A percentile compares a stretch with the other conserved stretches of the same genome.
These are phyloP conservation scores for Geotrichum klebahnii DNA, from an alignment of 1,139 yeast genomes.

Conservation along the genomic window DNA sequence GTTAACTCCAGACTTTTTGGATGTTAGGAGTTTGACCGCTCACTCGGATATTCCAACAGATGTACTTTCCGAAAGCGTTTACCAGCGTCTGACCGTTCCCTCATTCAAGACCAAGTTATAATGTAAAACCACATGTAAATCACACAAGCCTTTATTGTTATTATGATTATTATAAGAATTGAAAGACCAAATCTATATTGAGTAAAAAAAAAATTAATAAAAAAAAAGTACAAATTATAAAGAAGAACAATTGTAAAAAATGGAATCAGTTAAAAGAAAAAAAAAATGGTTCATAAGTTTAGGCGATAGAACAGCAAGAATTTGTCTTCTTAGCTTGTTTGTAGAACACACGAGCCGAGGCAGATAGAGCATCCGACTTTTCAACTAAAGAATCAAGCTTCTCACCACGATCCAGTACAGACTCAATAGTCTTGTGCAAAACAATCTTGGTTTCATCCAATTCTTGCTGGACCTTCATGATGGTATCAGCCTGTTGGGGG, in stretches of 20 bases:
- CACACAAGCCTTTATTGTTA: too few species aligned
- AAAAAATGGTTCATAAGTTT: slow-evolving; percentile 12
- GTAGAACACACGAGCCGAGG: slow-evolving; percentile 88
- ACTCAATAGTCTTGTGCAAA: slow-evolving; percentile 90
- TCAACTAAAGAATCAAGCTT: slow-evolving; percentile 90
- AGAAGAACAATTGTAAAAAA: background rate
- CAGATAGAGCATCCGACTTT: slow-evolving; percentile 86
- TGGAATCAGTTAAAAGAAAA: background rate
- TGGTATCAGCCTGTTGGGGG: slow-evolving; percentile 93
- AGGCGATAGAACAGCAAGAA: slow-evolving; percentile 86
- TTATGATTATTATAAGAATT: background rate
- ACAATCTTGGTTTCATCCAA: slow-evolving; percentile 96
- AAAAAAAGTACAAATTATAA: background rate
- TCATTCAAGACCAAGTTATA: slow-evolving; percentile 28
- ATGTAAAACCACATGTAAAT: too few species aligned
- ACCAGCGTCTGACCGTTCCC: slow-evolving; percentile 40
- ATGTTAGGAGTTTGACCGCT: slow-evolving; percentile 40
- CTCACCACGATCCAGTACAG: slow-evolving; percentile 93
- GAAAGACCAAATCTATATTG: background rate
- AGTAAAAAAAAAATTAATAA: slow-evolving; percentile 2
- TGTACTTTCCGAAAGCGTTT: slow-evolving; percentile 44
- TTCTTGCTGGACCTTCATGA: slow-evolving; percentile 96
- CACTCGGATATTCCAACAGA: slow-evolving; percentile 51
- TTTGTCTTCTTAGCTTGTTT: slow-evolving; percentile 97
- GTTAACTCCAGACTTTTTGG: slow-evolving; percentile 54